Percentiles rank a stretch among this genome's conserved stretches.
Conservation (phyloP, 345 rosid species). For the Linum tenue region DNA sequence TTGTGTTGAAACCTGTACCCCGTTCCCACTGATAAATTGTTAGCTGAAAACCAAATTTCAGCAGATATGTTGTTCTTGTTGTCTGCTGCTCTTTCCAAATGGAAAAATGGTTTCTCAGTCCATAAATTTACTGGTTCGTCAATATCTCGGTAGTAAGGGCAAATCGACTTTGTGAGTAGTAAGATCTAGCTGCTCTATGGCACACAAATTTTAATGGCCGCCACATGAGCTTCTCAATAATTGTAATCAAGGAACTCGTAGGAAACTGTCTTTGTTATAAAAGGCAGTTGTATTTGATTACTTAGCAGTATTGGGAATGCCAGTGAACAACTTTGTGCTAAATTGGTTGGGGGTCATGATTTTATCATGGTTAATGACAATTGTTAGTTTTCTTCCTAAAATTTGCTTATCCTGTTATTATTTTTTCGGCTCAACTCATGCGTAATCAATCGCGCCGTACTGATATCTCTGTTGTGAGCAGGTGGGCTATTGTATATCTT, state of each 20-base stretch:
- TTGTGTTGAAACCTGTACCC: neutral
- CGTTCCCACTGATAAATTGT: neutral
- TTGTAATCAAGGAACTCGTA: too few species aligned
- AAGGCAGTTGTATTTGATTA: too few species aligned
- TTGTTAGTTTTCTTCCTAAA: too few species aligned
- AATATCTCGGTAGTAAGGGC: neutral
- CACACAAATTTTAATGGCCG: neutral
- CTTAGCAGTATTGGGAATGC: too few species aligned
- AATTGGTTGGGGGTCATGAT: too few species aligned
- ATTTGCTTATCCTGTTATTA: too few species aligned
- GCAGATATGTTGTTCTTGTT: neutral
- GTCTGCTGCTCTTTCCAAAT: neutral
- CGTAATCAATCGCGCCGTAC: too few species aligned
- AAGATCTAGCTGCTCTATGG: neutral
- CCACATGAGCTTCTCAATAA: too few species aligned
- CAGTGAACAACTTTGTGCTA: too few species aligned
- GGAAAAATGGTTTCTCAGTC: too few species aligned
- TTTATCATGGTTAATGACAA: too few species aligned
- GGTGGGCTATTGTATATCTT: slow-evolving; percentile 98
- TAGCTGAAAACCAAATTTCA: neutral
- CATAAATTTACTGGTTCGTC: neutral
- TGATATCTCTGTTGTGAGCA: slow-evolving; percentile 18
- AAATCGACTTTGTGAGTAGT: too few species aligned
- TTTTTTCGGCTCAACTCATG: neutral
- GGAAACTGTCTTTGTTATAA: neutral